Base-by-base conservation (phyloP, 371 early-diverging fungal species). In the Mortierella polycephala region DNA sequence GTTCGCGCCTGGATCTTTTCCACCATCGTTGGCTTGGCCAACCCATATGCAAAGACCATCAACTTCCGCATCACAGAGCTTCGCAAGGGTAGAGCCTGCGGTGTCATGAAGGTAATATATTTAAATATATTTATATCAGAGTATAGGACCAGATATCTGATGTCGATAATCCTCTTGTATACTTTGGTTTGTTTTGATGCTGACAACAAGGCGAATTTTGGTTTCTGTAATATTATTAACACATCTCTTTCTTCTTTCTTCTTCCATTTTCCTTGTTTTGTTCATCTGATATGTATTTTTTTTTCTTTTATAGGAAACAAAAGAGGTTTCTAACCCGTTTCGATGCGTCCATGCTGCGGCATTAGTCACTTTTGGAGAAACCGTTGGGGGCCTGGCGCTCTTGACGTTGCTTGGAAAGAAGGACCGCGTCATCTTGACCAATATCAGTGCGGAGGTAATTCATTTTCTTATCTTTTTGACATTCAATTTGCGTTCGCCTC, bases 361-460 rank as follows among this genome's bases (percentile, higher is more conserved):
- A 16, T 69, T 89, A 37, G 82, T 86, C 47, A 88, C 88, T n/a
- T 87, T 89, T 82, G 87, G 88, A 3, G 88, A 89, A 55, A 87
- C 87, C n/a, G 84, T 88, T 7, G 88, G 89, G 16, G 85, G 83
- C 45, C 81, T 89, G 37, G 87, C 86, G 0, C 67, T 87, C 6
- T 60, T 86, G 13, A 86, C 87, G 41, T 65, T 85, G 0, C 67
- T 86, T 10, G 80, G 75, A 23, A 77, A 73, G 39, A 61, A 87
- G 45, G 87, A 89, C 66, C 72, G 83, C 57, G 86, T 84, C 39
- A 83, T 82, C 45, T 63, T 89, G 42, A 71, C 74, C 20, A 82
- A 84, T 21, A 74, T 89, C 44, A 85, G 74, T 55, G 81, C 86
- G 61, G 89, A 89, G 75, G 89, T 87, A 87, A 83, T 66, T 55